Evolutionary conservation across 1,284 basidiomycete genomes (phyloP).

Genomic region (Ustilago cynodontis): DNA sequence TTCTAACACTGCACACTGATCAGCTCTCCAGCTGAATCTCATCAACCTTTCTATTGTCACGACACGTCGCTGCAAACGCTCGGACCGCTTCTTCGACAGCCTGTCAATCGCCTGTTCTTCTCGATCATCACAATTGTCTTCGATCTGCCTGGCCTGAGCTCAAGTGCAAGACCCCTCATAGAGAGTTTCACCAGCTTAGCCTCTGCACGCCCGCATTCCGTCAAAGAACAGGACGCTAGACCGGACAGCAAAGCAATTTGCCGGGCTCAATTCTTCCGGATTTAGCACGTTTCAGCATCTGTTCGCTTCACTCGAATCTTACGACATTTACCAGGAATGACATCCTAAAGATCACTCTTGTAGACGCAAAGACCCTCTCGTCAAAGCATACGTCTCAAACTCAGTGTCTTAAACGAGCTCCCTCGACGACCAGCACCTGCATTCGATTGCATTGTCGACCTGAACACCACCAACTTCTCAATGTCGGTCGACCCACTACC

Average conservation of each 20-base stretch:
- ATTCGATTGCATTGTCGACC: background rate
- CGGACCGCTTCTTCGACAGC: conserved; percentile 8
- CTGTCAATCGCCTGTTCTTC: conserved; percentile 1
- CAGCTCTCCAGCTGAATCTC: background rate
- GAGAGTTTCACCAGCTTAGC: background rate
- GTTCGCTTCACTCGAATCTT: background rate
- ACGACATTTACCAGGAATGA: background rate
- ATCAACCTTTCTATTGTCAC: background rate
- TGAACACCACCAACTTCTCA: background rate
- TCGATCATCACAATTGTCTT: background rate
- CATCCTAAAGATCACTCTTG: background rate
- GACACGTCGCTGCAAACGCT: conserved; percentile 8
- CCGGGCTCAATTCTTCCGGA: background rate
- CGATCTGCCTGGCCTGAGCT: background rate
- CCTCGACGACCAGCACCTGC: background rate
- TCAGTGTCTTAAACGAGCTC: background rate
- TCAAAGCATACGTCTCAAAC: background rate
- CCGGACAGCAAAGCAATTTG: background rate
- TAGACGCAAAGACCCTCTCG: background rate
- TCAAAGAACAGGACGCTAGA: background rate
- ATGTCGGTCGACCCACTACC: conserved; percentile 23
- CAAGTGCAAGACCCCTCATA: background rate
- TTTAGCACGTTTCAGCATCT: background rate
- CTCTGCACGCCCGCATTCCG: conserved; percentile 6
- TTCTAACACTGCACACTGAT: background rate